A percentile compares a stretch with the other conserved stretches of the same genome.
Conservation (phyloP, 176 grass and related monocot genomes). For the Oryza meridionalis region DNA sequence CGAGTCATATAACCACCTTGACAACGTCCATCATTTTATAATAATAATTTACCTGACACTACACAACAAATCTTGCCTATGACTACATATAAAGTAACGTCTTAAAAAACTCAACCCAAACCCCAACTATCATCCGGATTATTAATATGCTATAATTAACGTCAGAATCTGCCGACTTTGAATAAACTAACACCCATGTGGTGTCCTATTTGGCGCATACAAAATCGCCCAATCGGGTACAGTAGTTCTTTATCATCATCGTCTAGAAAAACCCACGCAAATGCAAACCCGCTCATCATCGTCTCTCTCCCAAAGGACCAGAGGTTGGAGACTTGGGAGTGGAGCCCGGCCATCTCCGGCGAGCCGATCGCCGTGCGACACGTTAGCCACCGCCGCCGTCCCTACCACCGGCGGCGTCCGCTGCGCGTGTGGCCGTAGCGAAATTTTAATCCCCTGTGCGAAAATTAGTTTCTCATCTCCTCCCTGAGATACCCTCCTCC, state of each 20-base stretch:
- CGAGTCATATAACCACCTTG: background rate
- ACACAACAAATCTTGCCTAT: background rate
- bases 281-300: no score
- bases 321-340: background rate
- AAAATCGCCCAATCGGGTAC: background rate
- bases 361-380: background rate
- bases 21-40: no score
- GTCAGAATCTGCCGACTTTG: background rate
- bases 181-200: background rate
- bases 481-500: conserved; percentile 16
- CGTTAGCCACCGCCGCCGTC: background rate
- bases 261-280: background rate
- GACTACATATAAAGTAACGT: background rate
- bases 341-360: background rate
- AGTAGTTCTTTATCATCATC: background rate
- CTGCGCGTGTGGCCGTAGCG: conserved; percentile 43
- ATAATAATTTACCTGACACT: background rate
- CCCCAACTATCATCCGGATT: background rate
- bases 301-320: background rate
- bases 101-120: background rate
- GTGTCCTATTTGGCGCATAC: background rate
- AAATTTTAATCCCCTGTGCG: background rate
- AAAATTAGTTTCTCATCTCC: conserved; percentile 43
- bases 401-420: background rate
- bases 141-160: background rate